Evolutionary conservation across 805 yeast species (phyloP), one percentile per base, ranked within the genome.

Genomic region (Metschnikowia anglica): DNA sequence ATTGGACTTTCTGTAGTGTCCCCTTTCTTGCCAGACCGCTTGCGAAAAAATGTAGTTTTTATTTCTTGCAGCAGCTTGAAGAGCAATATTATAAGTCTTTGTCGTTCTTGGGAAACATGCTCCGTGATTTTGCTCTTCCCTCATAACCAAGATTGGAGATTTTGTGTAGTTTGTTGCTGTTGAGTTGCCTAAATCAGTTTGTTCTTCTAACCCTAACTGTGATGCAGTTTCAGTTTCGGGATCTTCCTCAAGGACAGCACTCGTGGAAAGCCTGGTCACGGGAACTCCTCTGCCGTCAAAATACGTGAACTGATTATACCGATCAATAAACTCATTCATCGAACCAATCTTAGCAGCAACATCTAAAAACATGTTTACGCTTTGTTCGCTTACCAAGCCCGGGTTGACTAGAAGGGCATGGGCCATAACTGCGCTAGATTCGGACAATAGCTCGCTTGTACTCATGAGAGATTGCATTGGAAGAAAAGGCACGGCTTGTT

Each of bases 21-120:
- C 97, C 54, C 97, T 76, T 55, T 86, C 95, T 2, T 65, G 61
- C 95, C 96, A 89, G 1, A 86, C 68, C 19, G 64, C 61, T 43
- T 79, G 80, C 3, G 89, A 90, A 56, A 84, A 77, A 0, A 68
- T 69, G 30, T 73, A 60, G 53, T 82, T 76, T 29, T 72, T 69
- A 55, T 76, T 76, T 35, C 70, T 67, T 10, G 74, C 73, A 1
- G 91, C 86, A 1, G 91, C 91, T 44, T 76, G 71, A 54, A 88
- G 64, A 7, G 85, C 81, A 21, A 81, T 66, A 37, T 74, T 74
- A 57, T 85, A 88, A 2, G 81, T 58, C 25, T 73, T 59, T 29
- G 79, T 74, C 12, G 56, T 58, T 25, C 72, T 53, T 10, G 65
- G 54, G 12, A 55, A 50, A 5, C 35, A 21, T 3, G 20, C 12